Conservation (phyloP, 768 basidiomycete species). For the Saitozyma podzolica region DNA sequence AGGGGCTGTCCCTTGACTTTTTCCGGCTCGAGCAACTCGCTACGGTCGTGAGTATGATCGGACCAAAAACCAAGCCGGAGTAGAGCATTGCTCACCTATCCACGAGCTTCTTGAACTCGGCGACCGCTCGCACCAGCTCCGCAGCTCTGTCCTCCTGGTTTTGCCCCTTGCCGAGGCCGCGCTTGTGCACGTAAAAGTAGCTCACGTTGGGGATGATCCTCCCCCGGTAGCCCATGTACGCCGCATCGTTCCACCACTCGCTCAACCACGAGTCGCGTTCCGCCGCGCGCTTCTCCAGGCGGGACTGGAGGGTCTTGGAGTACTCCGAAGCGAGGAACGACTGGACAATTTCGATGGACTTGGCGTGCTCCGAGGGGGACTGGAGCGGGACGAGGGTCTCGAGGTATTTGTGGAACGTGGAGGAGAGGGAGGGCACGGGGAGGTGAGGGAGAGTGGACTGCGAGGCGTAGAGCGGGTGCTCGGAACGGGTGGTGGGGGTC, state of each 20-base stretch:
- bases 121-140: slow-evolving; percentile 75
- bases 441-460: slow-evolving; percentile 68
- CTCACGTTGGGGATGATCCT: slow-evolving; percentile 88
- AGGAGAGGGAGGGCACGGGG: slow-evolving; percentile 78
- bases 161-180: slow-evolving; percentile 57
- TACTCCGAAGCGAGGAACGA: slow-evolving; percentile 70
- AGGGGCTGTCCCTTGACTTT: slow-evolving; percentile 70
- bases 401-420: slow-evolving; percentile 85
- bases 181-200: slow-evolving; percentile 89
- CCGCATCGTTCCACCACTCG: slow-evolving; percentile 97
- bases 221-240: slow-evolving; percentile 85
- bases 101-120: slow-evolving; percentile 78
- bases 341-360: slow-evolving; percentile 63
- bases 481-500: slow-evolving; percentile 2
- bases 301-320: slow-evolving; percentile 69
- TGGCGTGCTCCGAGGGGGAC: slow-evolving; percentile 63
- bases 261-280: slow-evolving; percentile 76
- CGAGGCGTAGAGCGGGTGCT: slow-evolving; percentile 64
- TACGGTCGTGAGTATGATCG: slow-evolving; percentile 44
- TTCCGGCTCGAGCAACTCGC: slow-evolving; percentile 81
- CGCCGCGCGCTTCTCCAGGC: slow-evolving; percentile 73
- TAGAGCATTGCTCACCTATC: slow-evolving; percentile 63
- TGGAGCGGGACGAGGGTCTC: slow-evolving; percentile 78
- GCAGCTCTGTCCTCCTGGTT: slow-evolving; percentile 74
- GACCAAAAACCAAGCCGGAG: background rate